Base-by-base conservation (phyloP, 2,329 filamentous ascomycete genomes). In the Botrytis porri region DNA sequence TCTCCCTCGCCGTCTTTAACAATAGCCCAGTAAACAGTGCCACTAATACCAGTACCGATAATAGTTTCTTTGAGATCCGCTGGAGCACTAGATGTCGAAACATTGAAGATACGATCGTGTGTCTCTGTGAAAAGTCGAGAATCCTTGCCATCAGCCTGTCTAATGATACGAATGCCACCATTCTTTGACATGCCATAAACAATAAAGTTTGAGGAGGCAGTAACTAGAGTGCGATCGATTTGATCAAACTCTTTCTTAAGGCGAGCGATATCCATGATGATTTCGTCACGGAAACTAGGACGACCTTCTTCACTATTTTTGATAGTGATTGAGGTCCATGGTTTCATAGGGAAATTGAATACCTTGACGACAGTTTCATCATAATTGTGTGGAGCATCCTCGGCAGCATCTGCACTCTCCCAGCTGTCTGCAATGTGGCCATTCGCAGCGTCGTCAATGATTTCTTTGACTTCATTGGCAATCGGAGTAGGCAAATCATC, bases 181-280 rank as follows among this genome's bases (percentile, higher is more conserved):
- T 94, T 93, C 85, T 97, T 98, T 61, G 93, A 93, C 85, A 97
- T 93, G 61, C 94, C 94, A 79, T 98, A 99, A 9, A 93, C 91
- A 82, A 99, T 98, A 84, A 96, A 97, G 74, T 92, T 92, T 80
- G 93, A 91, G 39, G 94, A 95, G 29, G 95, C 95, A 8, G 95
- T 92, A 67, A 95, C 95, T 45, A 99, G 87, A 75, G 95, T 97
- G 76, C 97, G 93, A 81, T 99, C 96, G 75, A 98, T 91, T 83
- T 98, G 96, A 80, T 99, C 96, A 79, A 98, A 98, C 8, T 97
- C 94, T 84, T 98, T 98, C 87, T 97, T 97, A 76, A 98, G 87
- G 73, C 94, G 90, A 69, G 96, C 95, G 80, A 99, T 96, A 78
- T 97, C 94, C 86, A 97, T 93, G 78, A 97, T 90, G 61, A 91